Evolutionary conservation across 164 flowering plant species (phyloP).

Genomic region (Chloranthus sessilifolius): DNA sequence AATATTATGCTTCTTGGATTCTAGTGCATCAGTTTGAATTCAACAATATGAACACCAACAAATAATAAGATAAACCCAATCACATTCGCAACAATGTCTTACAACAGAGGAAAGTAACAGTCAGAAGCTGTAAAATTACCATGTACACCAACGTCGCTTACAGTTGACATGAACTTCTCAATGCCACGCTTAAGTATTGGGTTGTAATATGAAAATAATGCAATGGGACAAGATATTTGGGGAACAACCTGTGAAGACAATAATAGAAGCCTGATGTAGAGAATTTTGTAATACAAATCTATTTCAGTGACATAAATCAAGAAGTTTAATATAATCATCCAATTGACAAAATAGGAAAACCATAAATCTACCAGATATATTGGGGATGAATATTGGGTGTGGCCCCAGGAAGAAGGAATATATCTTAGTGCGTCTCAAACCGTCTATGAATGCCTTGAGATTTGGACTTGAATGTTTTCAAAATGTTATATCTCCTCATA

Average conservation of each 20-base stretch:
- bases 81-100: not conserved
- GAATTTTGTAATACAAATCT: no score
- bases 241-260: conserved; percentile 68
- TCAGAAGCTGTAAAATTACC: conserved; percentile 40
- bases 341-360: no score
- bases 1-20: not conserved
- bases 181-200: conserved; percentile 83
- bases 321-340: conserved; percentile 3
- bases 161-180: conserved; percentile 62
- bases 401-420: no score
- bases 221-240: conserved; percentile 75
- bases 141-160: conserved; percentile 61
- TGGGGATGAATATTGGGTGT: no score
- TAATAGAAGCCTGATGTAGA: conserved; percentile 3
- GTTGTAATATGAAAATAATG: conserved; percentile 81
- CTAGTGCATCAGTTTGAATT: not conserved
- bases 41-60: not conserved
- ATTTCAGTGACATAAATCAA: no score
- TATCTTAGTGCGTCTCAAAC: no score
- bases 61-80: not conserved
- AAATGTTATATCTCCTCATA: no score
- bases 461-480: no score
- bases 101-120: not conserved
- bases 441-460: no score
- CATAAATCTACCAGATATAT: no score